These are phyloP conservation scores for Angomonas ambiguus DNA, from an alignment of 208 protist species.

Conservation along the genomic window DNA sequence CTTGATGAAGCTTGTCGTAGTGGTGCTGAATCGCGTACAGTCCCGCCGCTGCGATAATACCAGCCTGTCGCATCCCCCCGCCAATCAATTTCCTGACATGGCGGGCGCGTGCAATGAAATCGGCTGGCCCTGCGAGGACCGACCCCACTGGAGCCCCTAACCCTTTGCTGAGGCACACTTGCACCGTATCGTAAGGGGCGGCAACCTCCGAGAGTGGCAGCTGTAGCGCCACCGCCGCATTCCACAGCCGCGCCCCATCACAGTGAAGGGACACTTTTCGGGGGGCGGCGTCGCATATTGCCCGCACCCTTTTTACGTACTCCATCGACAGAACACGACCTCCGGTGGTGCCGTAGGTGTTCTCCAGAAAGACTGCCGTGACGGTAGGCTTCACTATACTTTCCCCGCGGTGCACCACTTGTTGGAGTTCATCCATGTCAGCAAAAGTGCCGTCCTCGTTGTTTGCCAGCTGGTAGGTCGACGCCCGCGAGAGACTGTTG, in stretches of 20 bases:
- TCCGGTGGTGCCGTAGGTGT: conserved; percentile 12
- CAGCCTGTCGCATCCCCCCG: conserved; percentile 12
- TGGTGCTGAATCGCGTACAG: conserved; percentile 11
- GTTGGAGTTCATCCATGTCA: neutral
- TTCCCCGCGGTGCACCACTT: neutral
- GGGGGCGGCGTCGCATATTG: conserved; percentile 1
- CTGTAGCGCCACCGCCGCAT: conserved; percentile 5
- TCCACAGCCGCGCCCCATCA: conserved; percentile 12
- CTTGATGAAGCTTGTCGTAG: neutral
- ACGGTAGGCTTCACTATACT: neutral
- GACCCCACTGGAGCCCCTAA: conserved; percentile 5
- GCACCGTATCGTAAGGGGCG: conserved; percentile 12
- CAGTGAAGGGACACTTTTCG: conserved; percentile 7
- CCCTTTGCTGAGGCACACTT: conserved; percentile 12
- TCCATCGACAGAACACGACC: neutral
- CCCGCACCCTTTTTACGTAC: conserved; percentile 4
- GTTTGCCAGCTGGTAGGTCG: conserved; percentile 10
- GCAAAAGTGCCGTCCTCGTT: conserved; percentile 12
- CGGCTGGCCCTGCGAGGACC: conserved; percentile 4
- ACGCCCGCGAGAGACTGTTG: neutral
- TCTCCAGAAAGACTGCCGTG: conserved; percentile 8
- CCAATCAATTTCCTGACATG: conserved; percentile 6
- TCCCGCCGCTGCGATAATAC: conserved; percentile 6
- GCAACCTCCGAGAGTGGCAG: conserved; percentile 1
- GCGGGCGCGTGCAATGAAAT: neutral